Percentiles rank a stretch among this genome's conserved stretches.
Conservation (phyloP, 2,329 filamentous ascomycete genomes). For the Xylaria sp. region DNA sequence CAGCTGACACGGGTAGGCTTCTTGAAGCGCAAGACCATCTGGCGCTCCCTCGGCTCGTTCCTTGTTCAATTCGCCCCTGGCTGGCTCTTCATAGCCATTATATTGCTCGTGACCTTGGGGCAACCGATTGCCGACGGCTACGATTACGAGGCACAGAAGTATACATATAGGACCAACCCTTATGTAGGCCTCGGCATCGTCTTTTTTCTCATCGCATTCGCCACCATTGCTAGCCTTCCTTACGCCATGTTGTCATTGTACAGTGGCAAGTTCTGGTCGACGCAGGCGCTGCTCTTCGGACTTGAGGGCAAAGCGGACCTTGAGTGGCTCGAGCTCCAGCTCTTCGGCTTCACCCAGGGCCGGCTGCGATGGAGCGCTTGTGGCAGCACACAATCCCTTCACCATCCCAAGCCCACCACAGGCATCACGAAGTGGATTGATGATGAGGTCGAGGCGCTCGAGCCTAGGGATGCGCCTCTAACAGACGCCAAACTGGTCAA, state of each 20-base stretch:
- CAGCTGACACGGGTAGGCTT: no score
- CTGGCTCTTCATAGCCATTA: no score
- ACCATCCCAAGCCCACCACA: slow-evolving; percentile 16
- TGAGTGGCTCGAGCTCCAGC: not conserved
- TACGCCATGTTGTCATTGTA: not conserved
- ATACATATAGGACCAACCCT: no score
- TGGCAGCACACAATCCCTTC: slow-evolving; percentile 11
- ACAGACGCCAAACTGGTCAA: not conserved
- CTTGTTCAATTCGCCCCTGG: no score
- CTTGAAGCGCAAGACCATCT: no score
- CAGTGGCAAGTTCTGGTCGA: slow-evolving; percentile 1
- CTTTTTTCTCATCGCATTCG: not conserved
- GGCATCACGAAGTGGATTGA: slow-evolving; percentile 3
- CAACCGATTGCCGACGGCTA: no score
- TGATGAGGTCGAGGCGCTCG: slow-evolving; percentile 8
- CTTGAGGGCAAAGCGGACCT: not conserved
- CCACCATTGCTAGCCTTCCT: not conserved
- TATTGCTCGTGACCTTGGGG: no score
- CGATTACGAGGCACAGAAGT: no score
- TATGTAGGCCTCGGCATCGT: not conserved
- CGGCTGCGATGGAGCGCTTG: not conserved
- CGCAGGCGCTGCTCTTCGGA: slow-evolving; percentile 5
- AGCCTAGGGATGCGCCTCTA: not conserved
- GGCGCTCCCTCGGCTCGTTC: no score
- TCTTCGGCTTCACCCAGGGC: not conserved